phyloP scores from a whole-genome alignment of 2,329 filamentous ascomycete species.

The Aurifilum marmelostoma region DNA sequence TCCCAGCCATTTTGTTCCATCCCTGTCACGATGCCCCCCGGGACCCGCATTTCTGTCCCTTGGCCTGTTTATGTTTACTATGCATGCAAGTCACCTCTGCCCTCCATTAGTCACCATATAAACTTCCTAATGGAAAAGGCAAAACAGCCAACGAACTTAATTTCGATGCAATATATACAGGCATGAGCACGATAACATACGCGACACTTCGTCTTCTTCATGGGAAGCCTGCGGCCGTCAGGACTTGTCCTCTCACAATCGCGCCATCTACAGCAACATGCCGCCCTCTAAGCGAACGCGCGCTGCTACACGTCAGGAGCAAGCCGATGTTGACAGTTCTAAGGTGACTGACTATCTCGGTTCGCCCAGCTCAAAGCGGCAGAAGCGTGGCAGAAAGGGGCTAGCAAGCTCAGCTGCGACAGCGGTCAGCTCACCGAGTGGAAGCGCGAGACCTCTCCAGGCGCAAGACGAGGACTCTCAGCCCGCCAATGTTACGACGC shows the following conservation, averaged over 20 bases:
- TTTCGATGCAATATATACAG: not conserved
- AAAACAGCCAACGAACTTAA: not conserved
- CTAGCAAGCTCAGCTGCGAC: not conserved
- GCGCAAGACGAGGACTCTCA: not conserved
- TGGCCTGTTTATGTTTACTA: no score
- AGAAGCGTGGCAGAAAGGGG: not conserved
- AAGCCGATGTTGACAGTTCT: constrained; percentile 11
- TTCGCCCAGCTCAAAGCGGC: constrained; percentile 2
- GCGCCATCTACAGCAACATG: constrained; percentile 16
- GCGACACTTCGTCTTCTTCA: not conserved
- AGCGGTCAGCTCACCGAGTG: not conserved
- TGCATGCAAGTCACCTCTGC: no score
- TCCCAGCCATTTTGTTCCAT: not conserved
- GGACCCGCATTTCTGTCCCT: no score
- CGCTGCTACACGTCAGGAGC: constrained; percentile 1
- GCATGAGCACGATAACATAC: not conserved
- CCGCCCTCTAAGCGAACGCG: constrained; percentile 13
- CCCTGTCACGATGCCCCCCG: not conserved
- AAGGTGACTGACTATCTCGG: constrained; percentile 23
- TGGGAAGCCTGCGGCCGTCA: not conserved
- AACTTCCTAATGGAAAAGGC: no score
- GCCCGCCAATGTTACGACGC: not conserved
- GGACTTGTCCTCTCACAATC: not conserved
- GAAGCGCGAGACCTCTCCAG: constrained; percentile 3
- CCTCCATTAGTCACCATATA: not conserved